phyloP scores from a whole-genome alignment of 352 stramenopile genomes.

The Globisporangium cederbergense region DNA sequence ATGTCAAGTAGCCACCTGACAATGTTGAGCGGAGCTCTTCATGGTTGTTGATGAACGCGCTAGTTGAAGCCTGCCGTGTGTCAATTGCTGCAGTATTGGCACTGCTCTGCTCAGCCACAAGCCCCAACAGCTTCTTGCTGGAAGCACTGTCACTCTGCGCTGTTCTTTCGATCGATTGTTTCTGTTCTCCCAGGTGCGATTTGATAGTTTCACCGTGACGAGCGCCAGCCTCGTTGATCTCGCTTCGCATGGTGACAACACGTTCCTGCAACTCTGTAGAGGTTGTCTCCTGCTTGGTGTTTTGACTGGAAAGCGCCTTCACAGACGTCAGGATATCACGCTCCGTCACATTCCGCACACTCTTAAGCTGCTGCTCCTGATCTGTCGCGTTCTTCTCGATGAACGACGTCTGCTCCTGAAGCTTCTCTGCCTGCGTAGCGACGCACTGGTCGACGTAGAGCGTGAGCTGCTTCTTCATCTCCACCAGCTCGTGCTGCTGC shows the following conservation, averaged over 20 bases:
- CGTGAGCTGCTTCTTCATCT: conserved; percentile 39
- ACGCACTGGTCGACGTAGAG: conserved; percentile 46
- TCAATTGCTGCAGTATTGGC: conserved; percentile 10
- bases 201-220: conserved; percentile 27
- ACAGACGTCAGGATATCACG: conserved; percentile 35
- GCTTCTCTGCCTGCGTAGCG: conserved; percentile 32
- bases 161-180: conserved; percentile 10
- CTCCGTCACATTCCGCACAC: conserved; percentile 32
- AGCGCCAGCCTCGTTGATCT: conserved; percentile 18
- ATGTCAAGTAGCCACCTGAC: conserved; percentile 19
- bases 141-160: background rate
- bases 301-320: conserved; percentile 28
- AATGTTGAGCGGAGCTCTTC: conserved; percentile 27
- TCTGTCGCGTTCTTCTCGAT: conserved; percentile 32
- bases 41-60: conserved; percentile 27
- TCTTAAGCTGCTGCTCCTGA: conserved; percentile 36
- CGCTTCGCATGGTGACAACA: conserved; percentile 24
- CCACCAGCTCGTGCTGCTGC: conserved; percentile 39
- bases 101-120: conserved; percentile 30
- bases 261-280: conserved; percentile 23
- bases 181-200: conserved; percentile 21
- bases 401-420: conserved; percentile 42
- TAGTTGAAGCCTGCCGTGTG: conserved; percentile 23
- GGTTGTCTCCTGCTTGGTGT: conserved; percentile 27
- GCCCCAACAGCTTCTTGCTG: conserved; percentile 11